Evolutionary conservation across 1,284 basidiomycete species (phyloP).

Genomic region (Earliella scabrosa): DNA sequence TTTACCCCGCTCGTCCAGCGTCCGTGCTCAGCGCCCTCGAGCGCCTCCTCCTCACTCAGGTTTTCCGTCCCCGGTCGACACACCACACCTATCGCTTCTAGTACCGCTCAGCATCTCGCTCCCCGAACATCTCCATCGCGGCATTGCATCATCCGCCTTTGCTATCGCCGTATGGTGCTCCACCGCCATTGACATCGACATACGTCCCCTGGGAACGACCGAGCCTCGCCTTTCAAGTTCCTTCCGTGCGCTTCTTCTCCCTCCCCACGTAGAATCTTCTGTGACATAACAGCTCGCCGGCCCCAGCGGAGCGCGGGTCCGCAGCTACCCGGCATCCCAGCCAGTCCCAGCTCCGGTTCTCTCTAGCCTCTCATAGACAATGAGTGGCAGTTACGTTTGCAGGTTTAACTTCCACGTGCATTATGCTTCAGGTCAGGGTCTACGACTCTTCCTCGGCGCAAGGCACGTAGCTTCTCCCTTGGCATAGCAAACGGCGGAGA

Average conservation of each 20-base stretch:
- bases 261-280: conserved; percentile 12
- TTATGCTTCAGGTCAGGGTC: conserved; percentile 1
- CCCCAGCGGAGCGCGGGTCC: conserved; percentile 26
- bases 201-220: conserved; percentile 14
- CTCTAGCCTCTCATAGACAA: not conserved
- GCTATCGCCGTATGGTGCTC: conserved; percentile 10
- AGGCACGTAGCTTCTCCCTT: too few species aligned
- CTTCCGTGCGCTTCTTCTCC: conserved; percentile 18
- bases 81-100: not conserved
- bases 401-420: conserved; percentile 12
- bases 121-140: conserved; percentile 5
- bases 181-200: conserved; percentile 9
- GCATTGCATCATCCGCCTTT: too few species aligned
- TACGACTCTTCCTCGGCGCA: too few species aligned
- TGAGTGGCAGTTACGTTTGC: conserved; percentile 12
- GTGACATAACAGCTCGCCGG: conserved; percentile 20
- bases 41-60: not conserved
- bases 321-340: too few species aligned
- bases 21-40: not conserved
- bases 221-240: conserved; percentile 15
- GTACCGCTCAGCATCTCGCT: not conserved
- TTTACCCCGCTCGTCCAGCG: conserved; percentile 5
- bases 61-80: not conserved
- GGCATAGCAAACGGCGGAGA: too few species aligned
- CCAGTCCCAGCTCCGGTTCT: conserved; percentile 1